A percentile compares a stretch with the other conserved stretches of the same genome.
Evolutionary conservation across 2,329 filamentous ascomycete genomes (phyloP).

Genomic region (Talaromyces sp.): DNA sequence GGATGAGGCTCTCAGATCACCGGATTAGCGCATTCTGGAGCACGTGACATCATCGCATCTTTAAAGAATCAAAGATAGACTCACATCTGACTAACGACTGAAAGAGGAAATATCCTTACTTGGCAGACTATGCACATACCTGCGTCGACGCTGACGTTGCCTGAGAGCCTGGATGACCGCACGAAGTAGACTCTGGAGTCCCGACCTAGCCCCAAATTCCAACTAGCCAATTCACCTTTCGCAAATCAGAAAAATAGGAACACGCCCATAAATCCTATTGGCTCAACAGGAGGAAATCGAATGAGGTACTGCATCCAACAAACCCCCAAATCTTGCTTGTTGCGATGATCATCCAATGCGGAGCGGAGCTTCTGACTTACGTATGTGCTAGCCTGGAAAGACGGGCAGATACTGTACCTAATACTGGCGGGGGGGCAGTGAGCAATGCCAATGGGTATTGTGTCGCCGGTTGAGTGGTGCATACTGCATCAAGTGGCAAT

Average conservation of each 20-base stretch:
- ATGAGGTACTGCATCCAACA: neutral
- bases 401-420: neutral
- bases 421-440: neutral
- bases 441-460: neutral
- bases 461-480: neutral
- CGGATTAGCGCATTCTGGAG: neutral
- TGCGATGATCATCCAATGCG: neutral
- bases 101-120: neutral
- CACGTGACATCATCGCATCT: neutral
- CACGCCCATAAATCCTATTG: constrained; percentile 2
- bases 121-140: neutral
- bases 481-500: neutral
- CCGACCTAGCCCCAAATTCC: neutral
- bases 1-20: neutral
- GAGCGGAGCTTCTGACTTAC: neutral
- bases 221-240: neutral
- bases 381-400: neutral
- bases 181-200: neutral
- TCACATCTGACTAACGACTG: too few species aligned
- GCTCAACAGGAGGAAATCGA: neutral
- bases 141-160: neutral
- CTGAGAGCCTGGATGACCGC: neutral
- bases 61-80: too few species aligned
- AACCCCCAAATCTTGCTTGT: neutral
- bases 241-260: constrained; percentile 6